Conservation (phyloP, 83 land plant species). For the Picea abies region DNA sequence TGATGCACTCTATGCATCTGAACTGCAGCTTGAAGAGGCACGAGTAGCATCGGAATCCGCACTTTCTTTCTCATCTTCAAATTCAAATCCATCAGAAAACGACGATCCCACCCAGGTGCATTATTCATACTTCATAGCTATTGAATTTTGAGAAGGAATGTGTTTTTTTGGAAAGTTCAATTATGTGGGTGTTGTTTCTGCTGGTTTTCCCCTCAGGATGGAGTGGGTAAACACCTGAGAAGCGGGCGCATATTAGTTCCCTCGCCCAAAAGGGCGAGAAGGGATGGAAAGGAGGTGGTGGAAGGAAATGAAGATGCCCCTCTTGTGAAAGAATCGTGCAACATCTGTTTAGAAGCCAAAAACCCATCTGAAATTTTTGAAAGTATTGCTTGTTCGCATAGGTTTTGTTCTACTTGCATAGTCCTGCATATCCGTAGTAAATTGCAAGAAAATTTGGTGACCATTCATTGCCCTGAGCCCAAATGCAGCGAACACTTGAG, state of each 20-base stretch:
- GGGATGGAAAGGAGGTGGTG: not conserved
- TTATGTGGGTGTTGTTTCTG: slow-evolving; percentile 5
- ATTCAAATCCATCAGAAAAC: slow-evolving; percentile 1
- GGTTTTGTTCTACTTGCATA: slow-evolving; percentile 31
- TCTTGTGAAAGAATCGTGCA: slow-evolving; percentile 7
- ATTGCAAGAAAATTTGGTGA: slow-evolving; percentile 18
- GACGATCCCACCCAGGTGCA: slow-evolving; percentile 6
- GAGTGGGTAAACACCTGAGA: not conserved
- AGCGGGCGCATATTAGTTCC: not conserved
- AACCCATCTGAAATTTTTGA: not conserved
- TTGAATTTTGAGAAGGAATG: not conserved
- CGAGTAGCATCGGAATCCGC: not conserved
- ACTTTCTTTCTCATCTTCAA: not conserved
- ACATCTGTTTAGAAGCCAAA: slow-evolving; percentile 30
- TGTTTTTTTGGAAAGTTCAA: not conserved
- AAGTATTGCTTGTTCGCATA: slow-evolving; percentile 24
- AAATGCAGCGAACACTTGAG: slow-evolving; percentile 13
- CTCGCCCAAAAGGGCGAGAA: slow-evolving; percentile 14
- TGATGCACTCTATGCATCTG: not conserved
- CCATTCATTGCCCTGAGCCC: slow-evolving; percentile 23
- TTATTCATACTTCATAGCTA: not conserved
- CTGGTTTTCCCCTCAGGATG: not conserved
- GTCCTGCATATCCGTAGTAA: slow-evolving; percentile 14
- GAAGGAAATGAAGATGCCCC: too few relatives aligned
- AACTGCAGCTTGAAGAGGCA: slow-evolving; percentile 12